Percentiles rank a stretch among this genome's conserved stretches.
phyloP scores from a whole-genome alignment of 208 protist genomes.

The Balamuthia mandrillaris region DNA sequence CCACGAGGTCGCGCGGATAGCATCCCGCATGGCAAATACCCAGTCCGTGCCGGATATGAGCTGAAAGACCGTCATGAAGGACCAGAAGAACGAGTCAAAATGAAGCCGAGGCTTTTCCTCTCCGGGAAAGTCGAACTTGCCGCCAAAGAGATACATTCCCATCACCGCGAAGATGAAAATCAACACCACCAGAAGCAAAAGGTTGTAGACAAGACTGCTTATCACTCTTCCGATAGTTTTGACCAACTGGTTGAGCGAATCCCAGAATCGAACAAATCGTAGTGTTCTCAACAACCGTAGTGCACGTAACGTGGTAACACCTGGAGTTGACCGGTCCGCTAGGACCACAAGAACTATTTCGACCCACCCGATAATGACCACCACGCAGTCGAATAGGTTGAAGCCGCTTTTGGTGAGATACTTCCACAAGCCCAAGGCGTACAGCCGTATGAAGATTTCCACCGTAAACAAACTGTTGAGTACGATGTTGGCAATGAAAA shows the following conservation, averaged over 20 bases:
- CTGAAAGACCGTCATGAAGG: slow-evolving; percentile 52
- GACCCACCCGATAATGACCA: slow-evolving; percentile 44
- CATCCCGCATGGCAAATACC: slow-evolving; percentile 2
- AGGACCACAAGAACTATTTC: slow-evolving; percentile 48
- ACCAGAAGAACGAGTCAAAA: slow-evolving; percentile 43
- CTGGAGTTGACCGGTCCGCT: not conserved
- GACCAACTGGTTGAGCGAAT: slow-evolving; percentile 44
- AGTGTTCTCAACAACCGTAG: slow-evolving; percentile 56
- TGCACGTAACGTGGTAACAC: slow-evolving; percentile 73
- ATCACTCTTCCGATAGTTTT: not conserved
- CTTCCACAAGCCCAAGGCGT: not conserved
- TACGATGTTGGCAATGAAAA: slow-evolving; percentile 41
- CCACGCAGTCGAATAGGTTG: slow-evolving; percentile 49
- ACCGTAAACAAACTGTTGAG: slow-evolving; percentile 64
- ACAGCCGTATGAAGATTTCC: slow-evolving; percentile 48
- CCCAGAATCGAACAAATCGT: slow-evolving; percentile 41
- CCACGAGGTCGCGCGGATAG: not conserved
- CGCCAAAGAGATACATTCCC: slow-evolving; percentile 47
- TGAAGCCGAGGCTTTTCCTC: not conserved
- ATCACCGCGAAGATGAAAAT: slow-evolving; percentile 52
- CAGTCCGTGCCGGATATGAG: slow-evolving; percentile 46
- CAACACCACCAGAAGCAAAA: slow-evolving; percentile 29
- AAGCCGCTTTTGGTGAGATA: slow-evolving; percentile 37
- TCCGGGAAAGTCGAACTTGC: not conserved
- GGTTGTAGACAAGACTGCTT: slow-evolving; percentile 4